Conservation (phyloP, 352 stramenopile species). For the Phytophthora brassicae region DNA sequence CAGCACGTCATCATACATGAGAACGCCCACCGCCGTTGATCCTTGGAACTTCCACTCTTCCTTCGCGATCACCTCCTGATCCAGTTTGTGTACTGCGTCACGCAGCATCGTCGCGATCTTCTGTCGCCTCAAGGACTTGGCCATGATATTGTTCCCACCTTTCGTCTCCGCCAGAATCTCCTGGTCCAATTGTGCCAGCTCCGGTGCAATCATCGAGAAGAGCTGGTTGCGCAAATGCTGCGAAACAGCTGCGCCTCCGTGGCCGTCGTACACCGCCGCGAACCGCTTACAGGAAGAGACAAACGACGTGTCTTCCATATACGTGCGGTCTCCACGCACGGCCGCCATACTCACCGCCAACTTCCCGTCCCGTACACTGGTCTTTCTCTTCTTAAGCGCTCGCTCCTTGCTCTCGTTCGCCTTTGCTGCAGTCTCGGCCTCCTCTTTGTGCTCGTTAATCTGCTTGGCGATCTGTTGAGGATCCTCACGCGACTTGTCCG, state of each 20-base stretch:
- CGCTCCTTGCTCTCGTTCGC: slow-evolving; percentile 26
- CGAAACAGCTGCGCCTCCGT: slow-evolving; percentile 70
- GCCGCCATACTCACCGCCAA: slow-evolving; percentile 65
- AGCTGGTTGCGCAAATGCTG: slow-evolving; percentile 67
- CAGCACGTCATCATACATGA: slow-evolving; percentile 77
- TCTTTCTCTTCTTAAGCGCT: slow-evolving; percentile 49
- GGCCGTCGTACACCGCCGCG: slow-evolving; percentile 81
- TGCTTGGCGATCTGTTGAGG: slow-evolving; percentile 12
- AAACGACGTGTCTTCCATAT: slow-evolving; percentile 86
- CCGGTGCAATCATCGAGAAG: slow-evolving; percentile 53
- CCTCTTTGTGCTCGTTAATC: slow-evolving; percentile 30
- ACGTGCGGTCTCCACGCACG: slow-evolving; percentile 69
- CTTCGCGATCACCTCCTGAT: slow-evolving; percentile 60
- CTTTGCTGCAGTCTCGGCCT: slow-evolving; percentile 19
- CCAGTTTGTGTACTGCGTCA: slow-evolving; percentile 50
- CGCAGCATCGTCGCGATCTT: slow-evolving; percentile 47
- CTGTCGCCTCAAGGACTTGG: slow-evolving; percentile 29
- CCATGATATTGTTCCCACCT: slow-evolving; percentile 28
- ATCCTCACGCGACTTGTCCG: slow-evolving; percentile 15
- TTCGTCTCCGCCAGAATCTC: slow-evolving; percentile 46
- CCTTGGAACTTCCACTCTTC: slow-evolving; percentile 82
- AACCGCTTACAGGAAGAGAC: slow-evolving; percentile 83
- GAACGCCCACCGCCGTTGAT: slow-evolving; percentile 71
- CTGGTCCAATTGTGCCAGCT: slow-evolving; percentile 48
- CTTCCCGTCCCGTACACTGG: slow-evolving; percentile 42